Base-by-base conservation (phyloP, 306 rosid genomes). In the Castanea crenata region DNA sequence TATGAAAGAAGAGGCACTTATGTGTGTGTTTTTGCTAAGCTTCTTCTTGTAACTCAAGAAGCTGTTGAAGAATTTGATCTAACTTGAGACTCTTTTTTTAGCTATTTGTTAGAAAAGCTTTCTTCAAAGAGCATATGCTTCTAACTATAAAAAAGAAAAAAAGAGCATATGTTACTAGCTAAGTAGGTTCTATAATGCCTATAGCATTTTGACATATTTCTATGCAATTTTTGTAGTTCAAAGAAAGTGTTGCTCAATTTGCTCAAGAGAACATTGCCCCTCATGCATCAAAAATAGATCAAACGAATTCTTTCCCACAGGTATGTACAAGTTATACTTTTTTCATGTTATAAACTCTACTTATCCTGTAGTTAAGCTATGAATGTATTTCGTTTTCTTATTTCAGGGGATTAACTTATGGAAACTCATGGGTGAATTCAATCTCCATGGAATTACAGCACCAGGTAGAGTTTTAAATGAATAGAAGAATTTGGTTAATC, bases 371-470 rank as follows among this genome's bases (percentile, higher is more conserved):
- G 58, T 80, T 21, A 41, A 23, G 61, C 69, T 76, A 44, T 87
- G 64, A 74, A 38, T 79, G 35, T 75, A 55, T 52, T 69, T 85
- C 71, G 16, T 41, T n/a, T 64, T 78, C 73, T 71, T 65, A 61
- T 79, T 79, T 71, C 85, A 92, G 97, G 99, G 89, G 79, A 92
- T 90, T 59, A 91, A 94, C 95, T 87, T 94, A 77, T 94, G 99
- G 99, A 92, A 89, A 86, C 87, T 85, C 83, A 92, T 94, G 97
- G 97, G 99, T 20, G 95, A 91, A 10, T 92, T 94, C 82, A 91
- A 90, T 82, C 99, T 92, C 81, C 97, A 90, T 72, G 98, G 99
- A 79, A 89, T 95, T 79, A 92, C 99, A 65, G 91, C 97, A 64
- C 98, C 98, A 67, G 97, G 99, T 95, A 89, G 46, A 74, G 27